Evolutionary conservation across 1,139 yeast species (phyloP).

Genomic region (Hanseniaspora gamundiae): DNA sequence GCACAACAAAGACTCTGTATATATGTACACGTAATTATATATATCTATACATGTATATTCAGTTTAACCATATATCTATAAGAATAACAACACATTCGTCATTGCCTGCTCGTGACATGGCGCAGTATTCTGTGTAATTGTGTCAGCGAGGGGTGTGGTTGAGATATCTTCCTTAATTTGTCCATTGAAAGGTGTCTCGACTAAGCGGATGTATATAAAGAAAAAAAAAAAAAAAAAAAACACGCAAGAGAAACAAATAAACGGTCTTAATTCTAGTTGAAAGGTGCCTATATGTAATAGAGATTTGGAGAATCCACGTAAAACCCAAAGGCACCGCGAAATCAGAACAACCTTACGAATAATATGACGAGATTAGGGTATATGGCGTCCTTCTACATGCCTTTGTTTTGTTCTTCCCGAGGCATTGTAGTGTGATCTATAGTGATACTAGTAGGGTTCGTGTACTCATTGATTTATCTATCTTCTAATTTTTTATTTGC

Average conservation of each 20-base stretch:
- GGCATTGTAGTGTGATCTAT: constrained; percentile 15
- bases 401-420: constrained; percentile 22
- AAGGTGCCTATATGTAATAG: background rate
- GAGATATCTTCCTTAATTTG: too few species aligned
- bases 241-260: background rate
- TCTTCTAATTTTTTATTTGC: constrained; percentile 15
- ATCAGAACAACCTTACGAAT: too few species aligned
- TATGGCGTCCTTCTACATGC: constrained; percentile 23
- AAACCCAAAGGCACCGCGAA: too few species aligned
- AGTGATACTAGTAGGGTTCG: constrained; percentile 7
- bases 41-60: too few species aligned
- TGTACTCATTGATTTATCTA: constrained; percentile 14
- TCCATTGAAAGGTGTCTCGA: too few species aligned
- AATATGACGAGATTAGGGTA: constrained; percentile 24
- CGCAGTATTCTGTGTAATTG: too few species aligned
- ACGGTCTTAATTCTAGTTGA: background rate
- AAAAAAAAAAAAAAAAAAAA: background rate
- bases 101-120: too few species aligned
- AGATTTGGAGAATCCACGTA: background rate
- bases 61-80: too few species aligned
- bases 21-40: too few species aligned
- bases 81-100: too few species aligned
- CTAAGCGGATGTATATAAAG: background rate
- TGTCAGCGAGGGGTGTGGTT: too few species aligned
- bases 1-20: too few species aligned